Evolutionary conservation across 169 alveolate genomes (phyloP).

Genomic region (Plasmodium coatneyi): DNA sequence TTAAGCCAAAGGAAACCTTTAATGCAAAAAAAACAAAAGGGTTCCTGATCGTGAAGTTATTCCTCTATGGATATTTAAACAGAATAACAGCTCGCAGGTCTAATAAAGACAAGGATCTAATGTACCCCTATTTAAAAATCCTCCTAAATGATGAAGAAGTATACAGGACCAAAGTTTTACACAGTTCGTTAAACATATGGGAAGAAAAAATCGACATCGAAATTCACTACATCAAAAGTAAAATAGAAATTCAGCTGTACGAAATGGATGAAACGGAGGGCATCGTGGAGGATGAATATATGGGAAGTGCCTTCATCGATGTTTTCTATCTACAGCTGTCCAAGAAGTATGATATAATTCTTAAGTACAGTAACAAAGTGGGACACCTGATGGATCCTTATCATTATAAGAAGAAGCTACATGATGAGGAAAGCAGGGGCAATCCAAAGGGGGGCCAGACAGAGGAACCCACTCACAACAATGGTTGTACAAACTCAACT

Average conservation of each 20-base stretch:
- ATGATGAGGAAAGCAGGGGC: not conserved
- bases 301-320: conserved; percentile 72
- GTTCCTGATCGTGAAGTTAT: conserved; percentile 51
- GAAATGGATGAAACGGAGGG: conserved; percentile 76
- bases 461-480: not conserved
- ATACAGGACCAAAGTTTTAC: conserved; percentile 43
- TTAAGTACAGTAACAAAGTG: conserved; percentile 32
- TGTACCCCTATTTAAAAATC: conserved; percentile 73
- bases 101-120: conserved; percentile 51
- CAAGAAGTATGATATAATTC: conserved; percentile 49
- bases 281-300: conserved; percentile 70
- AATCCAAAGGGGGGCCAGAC: not conserved
- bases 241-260: conserved; percentile 59
- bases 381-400: conserved; percentile 37
- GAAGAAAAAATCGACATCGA: conserved; percentile 61
- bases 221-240: conserved; percentile 72
- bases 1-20: conserved; percentile 46
- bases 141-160: conserved; percentile 51
- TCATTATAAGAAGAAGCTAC: not conserved
- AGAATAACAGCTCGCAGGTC: conserved; percentile 58
- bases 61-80: conserved; percentile 55
- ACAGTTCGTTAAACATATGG: conserved; percentile 53
- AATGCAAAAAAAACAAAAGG: conserved; percentile 67
- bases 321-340: conserved; percentile 24
- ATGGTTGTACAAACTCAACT: not conserved